Conservation (phyloP, 768 basidiomycete genomes). For the Mrakia frigida region DNA sequence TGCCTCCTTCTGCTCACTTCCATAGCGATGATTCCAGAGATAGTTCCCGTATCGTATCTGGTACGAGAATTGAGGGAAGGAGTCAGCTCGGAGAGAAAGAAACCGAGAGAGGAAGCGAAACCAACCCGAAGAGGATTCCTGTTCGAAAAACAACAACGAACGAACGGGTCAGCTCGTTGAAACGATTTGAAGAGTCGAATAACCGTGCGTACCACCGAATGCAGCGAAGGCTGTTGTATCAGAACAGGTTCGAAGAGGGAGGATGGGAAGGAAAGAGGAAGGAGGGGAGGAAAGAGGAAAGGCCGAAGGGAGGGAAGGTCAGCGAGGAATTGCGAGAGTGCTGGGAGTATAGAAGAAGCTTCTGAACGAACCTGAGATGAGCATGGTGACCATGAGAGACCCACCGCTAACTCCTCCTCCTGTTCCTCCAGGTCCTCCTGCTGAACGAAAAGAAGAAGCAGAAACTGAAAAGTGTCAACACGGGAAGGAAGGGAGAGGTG, state of each 20-base stretch:
- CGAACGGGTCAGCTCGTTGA: neutral
- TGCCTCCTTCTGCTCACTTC: neutral
- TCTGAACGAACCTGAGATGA: neutral
- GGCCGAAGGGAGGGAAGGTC: no score
- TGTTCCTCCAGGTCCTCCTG: slow-evolving; percentile 8
- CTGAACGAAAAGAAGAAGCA: neutral
- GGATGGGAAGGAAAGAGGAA: neutral
- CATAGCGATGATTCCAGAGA: slow-evolving; percentile 27
- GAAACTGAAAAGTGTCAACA: neutral
- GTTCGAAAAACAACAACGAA: neutral
- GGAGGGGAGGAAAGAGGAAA: neutral
- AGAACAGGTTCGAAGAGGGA: no score
- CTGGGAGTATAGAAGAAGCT: neutral
- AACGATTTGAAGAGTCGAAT: neutral
- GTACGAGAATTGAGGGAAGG: neutral
- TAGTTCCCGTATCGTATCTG: slow-evolving; percentile 21
- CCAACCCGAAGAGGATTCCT: neutral
- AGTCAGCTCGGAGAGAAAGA: neutral
- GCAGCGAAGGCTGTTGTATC: no score
- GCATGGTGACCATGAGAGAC: neutral
- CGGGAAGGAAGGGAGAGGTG: neutral
- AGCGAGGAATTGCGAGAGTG: no score
- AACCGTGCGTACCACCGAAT: neutral
- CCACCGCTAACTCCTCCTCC: slow-evolving; percentile 4
- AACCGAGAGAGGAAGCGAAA: neutral